phyloP scores from a whole-genome alignment of 2,329 filamentous ascomycete genomes.

The Clonostachys byssicola region DNA sequence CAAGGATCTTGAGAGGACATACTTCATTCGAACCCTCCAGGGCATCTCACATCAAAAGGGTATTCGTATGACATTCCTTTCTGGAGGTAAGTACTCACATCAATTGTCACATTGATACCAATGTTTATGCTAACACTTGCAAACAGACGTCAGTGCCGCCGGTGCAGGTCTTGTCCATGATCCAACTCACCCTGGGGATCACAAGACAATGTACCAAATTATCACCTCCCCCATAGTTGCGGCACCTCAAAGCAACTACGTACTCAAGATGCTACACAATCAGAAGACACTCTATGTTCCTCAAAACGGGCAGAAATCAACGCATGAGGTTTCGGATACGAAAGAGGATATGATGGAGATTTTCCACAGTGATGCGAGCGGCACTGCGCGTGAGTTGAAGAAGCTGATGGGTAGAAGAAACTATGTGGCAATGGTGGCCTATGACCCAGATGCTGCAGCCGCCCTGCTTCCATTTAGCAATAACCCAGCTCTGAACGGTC shows the following conservation, averaged over 20 bases:
- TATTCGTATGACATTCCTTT: conserved; percentile 94
- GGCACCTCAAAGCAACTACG: conserved; percentile 76
- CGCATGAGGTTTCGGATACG: conserved; percentile 76
- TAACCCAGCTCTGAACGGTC: conserved; percentile 24
- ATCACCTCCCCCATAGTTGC: conserved; percentile 93
- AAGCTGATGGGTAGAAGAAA: conserved; percentile 92
- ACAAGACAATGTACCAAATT: conserved; percentile 99
- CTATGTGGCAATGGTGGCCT: conserved; percentile 90
- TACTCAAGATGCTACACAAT: conserved; percentile 92
- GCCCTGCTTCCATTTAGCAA: conserved; percentile 29
- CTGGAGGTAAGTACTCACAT: conserved; percentile 59
- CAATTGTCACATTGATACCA: neutral
- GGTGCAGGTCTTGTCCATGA: conserved; percentile 94
- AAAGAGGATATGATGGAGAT: conserved; percentile 99
- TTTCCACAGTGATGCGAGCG: conserved; percentile 89
- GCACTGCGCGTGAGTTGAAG: conserved; percentile 77
- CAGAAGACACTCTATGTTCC: conserved; percentile 91
- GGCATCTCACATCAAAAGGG: conserved; percentile 94
- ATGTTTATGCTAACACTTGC: neutral
- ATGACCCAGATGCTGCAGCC: conserved; percentile 75
- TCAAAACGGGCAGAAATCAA: conserved; percentile 75
- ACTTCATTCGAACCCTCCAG: conserved; percentile 92
- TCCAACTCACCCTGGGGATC: conserved; percentile 82
- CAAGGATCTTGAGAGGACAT: conserved; percentile 95
- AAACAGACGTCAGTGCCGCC: conserved; percentile 74